A percentile compares a stretch with the other conserved stretches of the same genome.
These are phyloP conservation scores for Eimeria acervulina DNA, from an alignment of 169 alveolate genomes.

Conservation along the genomic window DNA sequence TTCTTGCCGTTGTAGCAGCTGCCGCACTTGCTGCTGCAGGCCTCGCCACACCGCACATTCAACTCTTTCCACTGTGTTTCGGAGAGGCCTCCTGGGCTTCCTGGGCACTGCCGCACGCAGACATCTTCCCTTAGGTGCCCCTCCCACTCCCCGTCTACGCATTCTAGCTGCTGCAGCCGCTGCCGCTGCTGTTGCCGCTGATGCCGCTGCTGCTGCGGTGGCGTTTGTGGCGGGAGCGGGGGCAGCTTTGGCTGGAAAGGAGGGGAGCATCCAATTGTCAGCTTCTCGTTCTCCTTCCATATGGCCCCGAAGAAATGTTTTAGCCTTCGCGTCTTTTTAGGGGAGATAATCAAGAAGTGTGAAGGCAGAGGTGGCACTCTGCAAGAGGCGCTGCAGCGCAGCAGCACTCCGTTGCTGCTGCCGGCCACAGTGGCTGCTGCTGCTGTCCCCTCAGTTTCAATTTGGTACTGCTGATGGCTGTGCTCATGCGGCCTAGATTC, in stretches of 20 bases:
- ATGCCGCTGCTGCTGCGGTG: conserved; percentile 11
- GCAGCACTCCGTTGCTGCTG: conserved; percentile 67
- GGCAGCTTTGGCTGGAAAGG: background rate
- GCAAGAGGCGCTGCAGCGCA: conserved; percentile 71
- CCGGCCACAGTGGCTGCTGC: background rate
- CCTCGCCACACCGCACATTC: conserved; percentile 89
- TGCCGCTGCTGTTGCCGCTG: conserved; percentile 54
- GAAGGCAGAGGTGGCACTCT: conserved; percentile 41
- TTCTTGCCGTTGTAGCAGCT: conserved; percentile 86
- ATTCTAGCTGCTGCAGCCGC: conserved; percentile 60
- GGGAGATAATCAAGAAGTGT: background rate
- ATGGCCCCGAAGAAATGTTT: background rate
- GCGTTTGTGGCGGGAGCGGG: background rate
- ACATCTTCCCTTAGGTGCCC: background rate
- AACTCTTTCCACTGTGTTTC: conserved; percentile 85
- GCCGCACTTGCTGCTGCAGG: conserved; percentile 85
- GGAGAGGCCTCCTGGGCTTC: conserved; percentile 23
- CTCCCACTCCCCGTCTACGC: conserved; percentile 47
- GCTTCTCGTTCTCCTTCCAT: conserved; percentile 18
- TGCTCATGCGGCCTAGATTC: conserved; percentile 13
- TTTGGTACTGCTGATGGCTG: conserved; percentile 7
- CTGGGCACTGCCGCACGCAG: conserved; percentile 65
- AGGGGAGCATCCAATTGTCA: conserved; percentile 20
- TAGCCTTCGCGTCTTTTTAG: background rate
- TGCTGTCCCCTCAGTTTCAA: background rate